Percentiles rank a stretch among this genome's conserved stretches.
Evolutionary conservation across 2,329 filamentous ascomycete genomes (phyloP).

Genomic region (Colletotrichum sublineola): DNA sequence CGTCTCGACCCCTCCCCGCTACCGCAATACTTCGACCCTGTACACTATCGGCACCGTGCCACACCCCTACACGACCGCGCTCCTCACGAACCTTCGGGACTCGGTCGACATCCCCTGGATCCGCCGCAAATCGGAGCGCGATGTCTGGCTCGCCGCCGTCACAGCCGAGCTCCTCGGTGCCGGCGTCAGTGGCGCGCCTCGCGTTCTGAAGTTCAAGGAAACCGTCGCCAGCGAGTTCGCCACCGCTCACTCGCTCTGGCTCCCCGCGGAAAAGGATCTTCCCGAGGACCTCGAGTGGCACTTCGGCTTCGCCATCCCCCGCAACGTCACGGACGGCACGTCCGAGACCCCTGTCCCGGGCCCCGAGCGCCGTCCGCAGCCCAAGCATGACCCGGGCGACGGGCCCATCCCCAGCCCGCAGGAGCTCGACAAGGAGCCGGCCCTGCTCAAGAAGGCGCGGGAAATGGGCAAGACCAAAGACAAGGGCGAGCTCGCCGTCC

Average conservation of each 20-base stretch:
- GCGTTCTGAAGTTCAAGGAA: slow-evolving; percentile 84
- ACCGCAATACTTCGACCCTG: slow-evolving; percentile 77
- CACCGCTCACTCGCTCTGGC: slow-evolving; percentile 79
- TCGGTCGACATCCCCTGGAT: slow-evolving; percentile 75
- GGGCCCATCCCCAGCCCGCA: slow-evolving; percentile 65
- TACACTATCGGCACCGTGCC: slow-evolving; percentile 92
- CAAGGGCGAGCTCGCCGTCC: slow-evolving; percentile 60
- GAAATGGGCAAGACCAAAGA: slow-evolving; percentile 60
- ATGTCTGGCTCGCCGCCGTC: slow-evolving; percentile 81
- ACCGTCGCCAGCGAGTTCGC: slow-evolving; percentile 79
- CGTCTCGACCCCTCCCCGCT: slow-evolving; percentile 75
- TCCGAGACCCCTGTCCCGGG: slow-evolving; percentile 70
- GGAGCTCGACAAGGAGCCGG: slow-evolving; percentile 67
- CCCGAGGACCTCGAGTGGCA: slow-evolving; percentile 87
- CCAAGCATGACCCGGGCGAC: slow-evolving; percentile 61
- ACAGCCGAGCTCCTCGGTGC: slow-evolving; percentile 78
- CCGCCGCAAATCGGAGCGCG: slow-evolving; percentile 76
- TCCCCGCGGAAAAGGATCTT: slow-evolving; percentile 76
- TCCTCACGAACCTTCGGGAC: slow-evolving; percentile 73
- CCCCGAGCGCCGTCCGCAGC: slow-evolving; percentile 67
- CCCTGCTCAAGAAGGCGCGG: slow-evolving; percentile 62
- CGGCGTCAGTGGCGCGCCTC: slow-evolving; percentile 71
- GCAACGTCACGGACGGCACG: slow-evolving; percentile 63
- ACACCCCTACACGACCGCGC: slow-evolving; percentile 87
- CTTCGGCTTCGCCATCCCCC: slow-evolving; percentile 86